These are phyloP conservation scores for Nissolia schottii DNA, from an alignment of 306 rosid species.

Conservation along the genomic window DNA sequence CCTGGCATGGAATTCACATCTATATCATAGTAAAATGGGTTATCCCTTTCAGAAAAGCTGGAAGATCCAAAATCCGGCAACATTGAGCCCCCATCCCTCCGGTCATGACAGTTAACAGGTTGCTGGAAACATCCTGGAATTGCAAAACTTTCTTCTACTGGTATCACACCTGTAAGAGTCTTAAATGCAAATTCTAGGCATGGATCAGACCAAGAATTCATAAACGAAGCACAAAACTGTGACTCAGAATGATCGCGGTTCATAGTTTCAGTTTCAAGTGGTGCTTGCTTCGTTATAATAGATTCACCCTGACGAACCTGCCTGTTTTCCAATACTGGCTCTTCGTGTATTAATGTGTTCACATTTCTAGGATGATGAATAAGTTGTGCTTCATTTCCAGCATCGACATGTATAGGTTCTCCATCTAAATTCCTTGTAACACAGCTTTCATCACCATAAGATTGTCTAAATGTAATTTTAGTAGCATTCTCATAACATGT, in stretches of 20 bases:
- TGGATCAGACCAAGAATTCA: constrained; percentile 88
- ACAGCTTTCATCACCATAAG: constrained; percentile 18
- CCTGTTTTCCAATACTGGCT: constrained; percentile 19
- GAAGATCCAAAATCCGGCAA: constrained; percentile 64
- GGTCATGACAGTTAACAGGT: constrained; percentile 37
- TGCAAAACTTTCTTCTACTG: constrained; percentile 59
- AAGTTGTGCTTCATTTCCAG: constrained; percentile 6
- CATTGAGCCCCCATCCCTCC: constrained; percentile 28
- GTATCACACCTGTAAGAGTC: constrained; percentile 87
- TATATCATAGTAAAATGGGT: constrained; percentile 47
- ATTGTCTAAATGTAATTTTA: constrained; percentile 12
- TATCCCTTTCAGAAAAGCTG: constrained; percentile 48
- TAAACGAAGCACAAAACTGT: constrained; percentile 43
- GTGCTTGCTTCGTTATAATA: constrained; percentile 32
- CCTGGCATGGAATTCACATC: constrained; percentile 48
- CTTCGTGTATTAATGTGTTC: constrained; percentile 15
- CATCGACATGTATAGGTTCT: constrained; percentile 26
- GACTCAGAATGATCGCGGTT: constrained; percentile 31
- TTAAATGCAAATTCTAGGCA: constrained; percentile 89
- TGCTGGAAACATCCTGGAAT: constrained; percentile 50
- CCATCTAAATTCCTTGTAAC: constrained; percentile 19
- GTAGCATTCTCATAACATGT: constrained; percentile 32
- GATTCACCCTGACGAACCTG: constrained; percentile 25
- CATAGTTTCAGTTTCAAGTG: constrained; percentile 28
- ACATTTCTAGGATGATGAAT: constrained; percentile 16